Evolutionary conservation across 305 asterid species (phyloP).

Genomic region (Fraxinus sp.): DNA sequence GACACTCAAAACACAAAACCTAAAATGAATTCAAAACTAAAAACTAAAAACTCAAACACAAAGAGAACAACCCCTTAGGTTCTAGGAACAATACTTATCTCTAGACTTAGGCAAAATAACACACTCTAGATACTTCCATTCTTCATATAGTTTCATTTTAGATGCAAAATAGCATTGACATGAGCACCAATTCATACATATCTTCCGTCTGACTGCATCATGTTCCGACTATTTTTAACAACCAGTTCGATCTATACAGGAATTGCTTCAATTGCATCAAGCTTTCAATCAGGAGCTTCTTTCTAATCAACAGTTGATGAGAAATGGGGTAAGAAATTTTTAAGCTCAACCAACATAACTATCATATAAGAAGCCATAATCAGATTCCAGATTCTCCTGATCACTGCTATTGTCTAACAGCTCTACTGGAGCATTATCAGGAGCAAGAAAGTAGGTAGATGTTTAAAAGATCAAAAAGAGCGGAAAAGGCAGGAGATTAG

Average conservation of each 20-base stretch:
- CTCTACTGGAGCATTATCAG: conserved; percentile 53
- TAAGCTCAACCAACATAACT: conserved; percentile 5
- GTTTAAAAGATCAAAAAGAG: conserved; percentile 81
- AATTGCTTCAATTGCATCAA: conserved; percentile 62
- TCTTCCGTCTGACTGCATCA: background rate
- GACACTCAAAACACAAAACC: no score
- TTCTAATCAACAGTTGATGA: conserved; percentile 52
- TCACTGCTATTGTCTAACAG: conserved; percentile 27
- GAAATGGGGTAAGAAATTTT: conserved; percentile 53
- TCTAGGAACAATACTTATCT: background rate
- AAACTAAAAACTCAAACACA: no score
- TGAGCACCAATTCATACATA: background rate
- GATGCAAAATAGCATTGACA: background rate
- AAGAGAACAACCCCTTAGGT: background rate
- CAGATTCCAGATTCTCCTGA: conserved; percentile 9
- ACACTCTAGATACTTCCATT: background rate
- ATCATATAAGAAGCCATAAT: background rate
- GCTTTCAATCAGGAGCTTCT: conserved; percentile 63
- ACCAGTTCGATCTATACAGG: conserved; percentile 40
- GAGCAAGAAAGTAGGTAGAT: conserved; percentile 66
- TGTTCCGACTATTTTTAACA: background rate
- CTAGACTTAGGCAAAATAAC: background rate
- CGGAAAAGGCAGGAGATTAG: conserved; percentile 75
- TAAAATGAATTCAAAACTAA: no score
- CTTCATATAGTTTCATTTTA: background rate